phyloP scores from a whole-genome alignment of 306 rosid genomes.

The Nissolia schottii region DNA sequence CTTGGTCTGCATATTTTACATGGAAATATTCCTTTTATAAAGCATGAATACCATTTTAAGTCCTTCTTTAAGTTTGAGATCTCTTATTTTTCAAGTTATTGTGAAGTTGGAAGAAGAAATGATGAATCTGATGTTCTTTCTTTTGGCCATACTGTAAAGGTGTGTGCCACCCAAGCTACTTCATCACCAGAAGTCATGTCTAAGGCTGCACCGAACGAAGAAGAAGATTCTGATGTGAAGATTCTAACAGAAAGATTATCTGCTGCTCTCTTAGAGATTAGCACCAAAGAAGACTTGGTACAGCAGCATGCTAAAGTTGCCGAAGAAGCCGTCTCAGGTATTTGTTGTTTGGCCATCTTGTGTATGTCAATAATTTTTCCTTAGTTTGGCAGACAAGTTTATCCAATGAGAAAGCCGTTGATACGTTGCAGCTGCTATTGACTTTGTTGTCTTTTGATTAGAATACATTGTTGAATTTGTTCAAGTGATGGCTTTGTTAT shows the following conservation, averaged over 20 bases:
- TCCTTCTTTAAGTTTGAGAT: not conserved
- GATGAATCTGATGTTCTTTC: conserved; percentile 9
- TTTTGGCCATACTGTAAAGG: conserved; percentile 43
- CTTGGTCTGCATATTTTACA: not conserved
- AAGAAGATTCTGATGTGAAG: conserved; percentile 37
- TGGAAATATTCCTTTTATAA: not conserved
- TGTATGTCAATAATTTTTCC: not conserved
- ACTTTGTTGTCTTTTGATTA: not conserved
- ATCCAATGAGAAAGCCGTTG: not conserved
- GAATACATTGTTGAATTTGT: conserved; percentile 3
- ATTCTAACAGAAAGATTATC: conserved; percentile 45
- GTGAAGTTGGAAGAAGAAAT: not conserved
- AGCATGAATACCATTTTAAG: not conserved
- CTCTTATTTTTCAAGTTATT: conserved; percentile 2
- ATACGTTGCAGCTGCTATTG: not conserved
- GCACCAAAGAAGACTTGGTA: conserved; percentile 58
- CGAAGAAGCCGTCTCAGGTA: conserved; percentile 85
- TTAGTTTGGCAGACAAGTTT: not conserved
- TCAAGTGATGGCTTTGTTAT: not conserved
- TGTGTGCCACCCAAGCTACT: conserved; percentile 31
- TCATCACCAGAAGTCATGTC: conserved; percentile 52
- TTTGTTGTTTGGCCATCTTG: not conserved
- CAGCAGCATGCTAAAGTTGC: conserved; percentile 79
- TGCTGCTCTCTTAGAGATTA: conserved; percentile 48
- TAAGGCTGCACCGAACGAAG: conserved; percentile 37